phyloP scores from a whole-genome alignment of 1,284 basidiomycete genomes.

The Tilletia setariae region DNA sequence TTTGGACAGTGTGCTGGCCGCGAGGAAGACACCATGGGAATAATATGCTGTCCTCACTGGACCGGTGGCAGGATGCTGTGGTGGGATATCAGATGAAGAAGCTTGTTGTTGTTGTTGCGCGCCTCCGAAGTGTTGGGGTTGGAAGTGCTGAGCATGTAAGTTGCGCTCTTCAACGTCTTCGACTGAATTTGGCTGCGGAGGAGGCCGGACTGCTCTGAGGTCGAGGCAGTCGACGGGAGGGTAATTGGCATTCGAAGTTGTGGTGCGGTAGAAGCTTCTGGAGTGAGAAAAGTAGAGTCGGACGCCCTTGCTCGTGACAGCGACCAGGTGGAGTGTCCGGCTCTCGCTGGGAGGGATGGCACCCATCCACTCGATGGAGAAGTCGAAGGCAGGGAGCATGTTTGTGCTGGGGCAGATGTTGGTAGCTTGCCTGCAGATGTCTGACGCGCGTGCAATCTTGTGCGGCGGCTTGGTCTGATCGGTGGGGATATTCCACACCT shows the following conservation, averaged over 20 bases:
- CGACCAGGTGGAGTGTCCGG: conserved; percentile 34
- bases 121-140: too few relatives aligned
- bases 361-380: conserved; percentile 43
- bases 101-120: too few relatives aligned
- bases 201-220: conserved; percentile 18
- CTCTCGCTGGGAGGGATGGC: conserved; percentile 34
- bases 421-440: conserved; percentile 45
- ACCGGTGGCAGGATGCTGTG: conserved; percentile 13
- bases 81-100: conserved; percentile 7
- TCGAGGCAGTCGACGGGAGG: conserved; percentile 25
- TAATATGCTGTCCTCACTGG: conserved; percentile 17
- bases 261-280: conserved; percentile 36
- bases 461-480: conserved; percentile 40
- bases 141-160: not conserved
- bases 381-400: conserved; percentile 32
- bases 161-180: not conserved
- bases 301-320: conserved; percentile 49
- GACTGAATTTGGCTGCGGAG: conserved; percentile 22
- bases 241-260: conserved; percentile 24
- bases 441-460: conserved; percentile 41
- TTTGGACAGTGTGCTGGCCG: conserved; percentile 16
- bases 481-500: conserved; percentile 43
- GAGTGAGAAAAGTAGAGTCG: conserved; percentile 50
- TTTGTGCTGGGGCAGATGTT: conserved; percentile 33
- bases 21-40: conserved; percentile 23